Evolutionary conservation across 2,329 filamentous ascomycete species (phyloP), one percentile per base, ranked within the genome.

Genomic region (Dactylellina leptospora): DNA sequence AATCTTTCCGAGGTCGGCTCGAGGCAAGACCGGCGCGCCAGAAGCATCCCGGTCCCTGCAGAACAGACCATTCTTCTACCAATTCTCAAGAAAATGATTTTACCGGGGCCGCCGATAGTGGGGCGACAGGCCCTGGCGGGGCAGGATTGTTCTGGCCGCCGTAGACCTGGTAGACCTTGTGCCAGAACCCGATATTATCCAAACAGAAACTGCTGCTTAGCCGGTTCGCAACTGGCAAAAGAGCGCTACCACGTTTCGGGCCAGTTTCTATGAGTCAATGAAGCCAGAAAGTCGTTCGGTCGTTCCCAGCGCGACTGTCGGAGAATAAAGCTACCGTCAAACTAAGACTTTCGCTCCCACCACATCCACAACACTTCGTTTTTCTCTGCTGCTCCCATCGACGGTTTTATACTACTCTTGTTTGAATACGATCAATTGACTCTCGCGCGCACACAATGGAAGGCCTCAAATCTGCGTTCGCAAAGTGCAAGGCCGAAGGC

Each of bases 381-480:
- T 54, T 20, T 66, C 44, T 66, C 51, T 42, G 16, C 28, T 18
- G 20, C 22, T 28, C 51, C n/a, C 44, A 50, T 58, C 51, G 22
- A 66, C 61, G 61, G 54, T 55, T 69, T 48, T 42, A n/a, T n/a
- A n/a, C n/a, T 51, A 25, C 47, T 22, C 51, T 48, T 45, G 33
- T 38, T 58, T 38, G 16, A 33, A 51, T 11, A 38, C 56, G 27
- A 23, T 50, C 64, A 70, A 70, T 70, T 70, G 50, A n/a, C 36
- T 44, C 38, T 48, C n/a, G n/a, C n/a, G 30, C 42, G 27, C 11
- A 22, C 58, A 61, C 25, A 40, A 75, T 77, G 74, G 84, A 86
- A 61, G 80, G 79, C 36, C 83, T 87, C 73, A 86, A 85, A 78
- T 77, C 81, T 64, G 83, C 83, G 2, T 87, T 87, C 77, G 84